Conservation (phyloP, 352 stramenopile genomes). For the Elongisporangium anandrum region DNA sequence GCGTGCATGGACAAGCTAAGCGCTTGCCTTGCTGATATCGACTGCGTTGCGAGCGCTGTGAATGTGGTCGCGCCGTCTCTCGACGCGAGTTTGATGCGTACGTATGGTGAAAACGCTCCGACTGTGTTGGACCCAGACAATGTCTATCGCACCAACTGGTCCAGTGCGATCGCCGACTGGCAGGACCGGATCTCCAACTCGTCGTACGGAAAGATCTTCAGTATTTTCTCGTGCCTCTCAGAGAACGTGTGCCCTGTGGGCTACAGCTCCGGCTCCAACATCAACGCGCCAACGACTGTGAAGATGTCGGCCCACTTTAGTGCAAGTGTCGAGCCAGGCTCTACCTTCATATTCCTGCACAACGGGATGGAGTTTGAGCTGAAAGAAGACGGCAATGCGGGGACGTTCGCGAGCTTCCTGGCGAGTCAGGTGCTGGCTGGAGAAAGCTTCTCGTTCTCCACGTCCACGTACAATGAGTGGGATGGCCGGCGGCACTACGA, state of each 20-base stretch:
- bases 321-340: not conserved
- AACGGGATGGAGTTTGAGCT: not conserved
- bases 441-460: constrained; percentile 6
- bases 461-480: not conserved
- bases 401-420: constrained; percentile 10
- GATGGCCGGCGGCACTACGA: not conserved
- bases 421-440: constrained; percentile 10
- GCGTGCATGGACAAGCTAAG: constrained; percentile 6
- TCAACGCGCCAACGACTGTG: not conserved
- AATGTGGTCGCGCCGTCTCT: not conserved
- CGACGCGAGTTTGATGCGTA: not conserved
- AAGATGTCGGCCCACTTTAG: not conserved
- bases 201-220: constrained; percentile 1
- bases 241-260: constrained; percentile 9
- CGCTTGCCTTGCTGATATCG: constrained; percentile 2
- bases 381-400: constrained; percentile 3
- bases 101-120: not conserved
- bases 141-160: not conserved
- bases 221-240: constrained; percentile 13
- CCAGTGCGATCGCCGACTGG: not conserved
- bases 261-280: constrained; percentile 1
- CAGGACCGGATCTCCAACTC: not conserved
- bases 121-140: not conserved
- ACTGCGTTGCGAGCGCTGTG: not conserved
- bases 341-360: constrained; percentile 9